phyloP scores from a whole-genome alignment of 176 grass and related monocot genomes.

The Cenchrus purpureus region DNA sequence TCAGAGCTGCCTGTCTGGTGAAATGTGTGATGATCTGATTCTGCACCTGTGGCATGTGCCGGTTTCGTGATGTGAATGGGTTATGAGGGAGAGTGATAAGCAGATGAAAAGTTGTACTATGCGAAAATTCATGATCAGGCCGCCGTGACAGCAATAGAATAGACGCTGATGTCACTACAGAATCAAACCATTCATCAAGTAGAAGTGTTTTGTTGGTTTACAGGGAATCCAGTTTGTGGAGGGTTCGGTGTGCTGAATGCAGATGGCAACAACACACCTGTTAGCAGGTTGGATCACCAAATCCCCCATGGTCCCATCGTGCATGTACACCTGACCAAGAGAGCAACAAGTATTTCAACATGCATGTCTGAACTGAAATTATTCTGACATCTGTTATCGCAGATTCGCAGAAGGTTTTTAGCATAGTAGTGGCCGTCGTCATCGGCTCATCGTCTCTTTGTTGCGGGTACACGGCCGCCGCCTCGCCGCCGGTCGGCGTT shows the following conservation, averaged over 20 bases:
- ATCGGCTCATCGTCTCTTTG: no score
- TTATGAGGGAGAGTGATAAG: no score
- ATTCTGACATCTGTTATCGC: no score
- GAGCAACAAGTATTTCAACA: no score
- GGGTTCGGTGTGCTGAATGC: constrained; percentile 2
- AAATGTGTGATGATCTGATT: background rate
- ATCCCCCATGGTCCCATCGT: no score
- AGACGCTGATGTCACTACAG: background rate
- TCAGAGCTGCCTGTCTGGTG: background rate
- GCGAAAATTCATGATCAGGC: background rate
- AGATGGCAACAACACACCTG: background rate
- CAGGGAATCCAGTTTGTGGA: background rate
- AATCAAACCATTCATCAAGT: background rate
- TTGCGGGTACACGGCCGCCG: no score
- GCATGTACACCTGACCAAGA: no score
- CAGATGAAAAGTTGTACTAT: background rate
- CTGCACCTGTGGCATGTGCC: background rate
- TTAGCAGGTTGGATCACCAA: background rate
- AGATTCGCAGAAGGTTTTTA: no score
- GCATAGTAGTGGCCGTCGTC: no score
- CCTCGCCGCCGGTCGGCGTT: background rate
- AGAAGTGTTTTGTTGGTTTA: background rate
- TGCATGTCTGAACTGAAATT: no score
- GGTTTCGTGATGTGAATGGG: background rate
- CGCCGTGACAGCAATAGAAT: background rate